These are phyloP conservation scores for Leccinum incarnatum DNA, from an alignment of 768 basidiomycete species.

Conservation along the genomic window DNA sequence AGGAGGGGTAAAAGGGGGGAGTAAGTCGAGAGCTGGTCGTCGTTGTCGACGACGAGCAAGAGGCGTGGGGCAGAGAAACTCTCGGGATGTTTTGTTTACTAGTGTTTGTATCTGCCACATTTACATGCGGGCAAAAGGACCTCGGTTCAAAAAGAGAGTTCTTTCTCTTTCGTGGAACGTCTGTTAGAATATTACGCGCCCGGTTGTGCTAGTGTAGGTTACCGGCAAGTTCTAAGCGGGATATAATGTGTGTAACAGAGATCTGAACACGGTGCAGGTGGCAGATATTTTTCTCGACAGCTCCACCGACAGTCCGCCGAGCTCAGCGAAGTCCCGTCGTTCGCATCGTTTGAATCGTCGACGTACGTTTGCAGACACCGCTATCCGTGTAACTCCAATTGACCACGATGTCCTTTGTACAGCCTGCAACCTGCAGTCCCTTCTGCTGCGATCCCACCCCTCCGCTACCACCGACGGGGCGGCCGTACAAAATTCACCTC, in stretches of 20 bases:
- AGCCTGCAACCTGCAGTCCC: slow-evolving; percentile 8
- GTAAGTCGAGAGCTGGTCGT: slow-evolving; percentile 23
- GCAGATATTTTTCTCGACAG: slow-evolving; percentile 19
- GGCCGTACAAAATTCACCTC: slow-evolving; percentile 16
- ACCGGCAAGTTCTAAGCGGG: background rate
- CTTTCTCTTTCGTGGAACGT: no score
- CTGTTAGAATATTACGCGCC: background rate
- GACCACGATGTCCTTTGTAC: slow-evolving; percentile 26
- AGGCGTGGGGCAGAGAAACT: slow-evolving; percentile 27
- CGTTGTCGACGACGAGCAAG: slow-evolving; percentile 34
- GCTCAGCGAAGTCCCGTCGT: slow-evolving; percentile 34
- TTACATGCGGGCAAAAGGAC: no score
- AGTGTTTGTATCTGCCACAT: slow-evolving; percentile 22
- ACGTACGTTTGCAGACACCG: slow-evolving; percentile 26
- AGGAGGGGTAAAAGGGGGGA: slow-evolving; percentile 20
- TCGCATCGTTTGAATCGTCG: slow-evolving; percentile 6
- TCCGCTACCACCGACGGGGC: slow-evolving; percentile 19
- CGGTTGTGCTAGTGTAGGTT: background rate
- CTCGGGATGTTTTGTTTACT: slow-evolving; percentile 19
- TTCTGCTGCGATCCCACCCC: slow-evolving; percentile 7
- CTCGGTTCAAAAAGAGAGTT: no score
- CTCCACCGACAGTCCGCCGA: slow-evolving; percentile 33
- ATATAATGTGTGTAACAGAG: slow-evolving; percentile 1
- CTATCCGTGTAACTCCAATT: slow-evolving; percentile 13
- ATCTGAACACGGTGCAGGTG: slow-evolving; percentile 31